Evolutionary conservation across 2,329 filamentous ascomycete genomes (phyloP).

Genomic region (Gaeumannomyces sp.): DNA sequence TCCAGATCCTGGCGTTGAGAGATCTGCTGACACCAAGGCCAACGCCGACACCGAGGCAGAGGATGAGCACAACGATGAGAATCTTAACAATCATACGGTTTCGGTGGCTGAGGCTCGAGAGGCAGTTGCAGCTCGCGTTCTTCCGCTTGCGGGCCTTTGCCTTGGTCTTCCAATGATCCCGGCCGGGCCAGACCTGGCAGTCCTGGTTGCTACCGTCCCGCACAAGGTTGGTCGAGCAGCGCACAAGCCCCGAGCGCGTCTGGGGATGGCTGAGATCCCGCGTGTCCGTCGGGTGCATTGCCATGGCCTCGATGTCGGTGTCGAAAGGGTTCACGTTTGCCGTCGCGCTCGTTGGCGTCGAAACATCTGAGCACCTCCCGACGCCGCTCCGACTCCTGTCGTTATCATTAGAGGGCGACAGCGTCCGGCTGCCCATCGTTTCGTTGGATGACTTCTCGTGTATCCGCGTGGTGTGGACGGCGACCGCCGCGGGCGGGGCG

Average conservation of each 20-base stretch:
- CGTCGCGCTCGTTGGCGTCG: constrained; percentile 36
- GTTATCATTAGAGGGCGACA: constrained; percentile 13
- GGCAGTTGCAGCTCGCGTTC: constrained; percentile 43
- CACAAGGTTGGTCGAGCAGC: constrained; percentile 30
- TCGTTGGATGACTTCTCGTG: constrained; percentile 20
- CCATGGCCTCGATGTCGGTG: constrained; percentile 49
- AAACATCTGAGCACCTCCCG: constrained; percentile 28
- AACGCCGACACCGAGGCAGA: constrained; percentile 48
- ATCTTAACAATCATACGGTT: constrained; percentile 50
- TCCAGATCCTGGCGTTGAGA: constrained; percentile 53
- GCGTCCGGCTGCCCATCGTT: constrained; percentile 19
- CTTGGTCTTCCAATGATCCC: constrained; percentile 54
- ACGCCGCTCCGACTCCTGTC: background rate
- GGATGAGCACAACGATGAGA: constrained; percentile 43
- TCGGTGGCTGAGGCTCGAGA: constrained; percentile 47
- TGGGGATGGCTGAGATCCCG: constrained; percentile 29
- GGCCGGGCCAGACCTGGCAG: constrained; percentile 53
- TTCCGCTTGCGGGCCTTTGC: constrained; percentile 50
- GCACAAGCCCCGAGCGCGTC: constrained; percentile 28
- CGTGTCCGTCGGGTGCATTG: constrained; percentile 5
- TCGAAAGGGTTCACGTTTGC: constrained; percentile 47
- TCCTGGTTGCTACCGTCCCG: constrained; percentile 29
- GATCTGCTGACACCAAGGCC: constrained; percentile 57
- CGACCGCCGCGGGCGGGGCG: background rate
- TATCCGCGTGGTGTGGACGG: constrained; percentile 5